Percentiles rank a stretch among this genome's conserved stretches.
Conservation (phyloP, 2,329 filamentous ascomycete genomes). For the Zymoseptoria passerinii region DNA sequence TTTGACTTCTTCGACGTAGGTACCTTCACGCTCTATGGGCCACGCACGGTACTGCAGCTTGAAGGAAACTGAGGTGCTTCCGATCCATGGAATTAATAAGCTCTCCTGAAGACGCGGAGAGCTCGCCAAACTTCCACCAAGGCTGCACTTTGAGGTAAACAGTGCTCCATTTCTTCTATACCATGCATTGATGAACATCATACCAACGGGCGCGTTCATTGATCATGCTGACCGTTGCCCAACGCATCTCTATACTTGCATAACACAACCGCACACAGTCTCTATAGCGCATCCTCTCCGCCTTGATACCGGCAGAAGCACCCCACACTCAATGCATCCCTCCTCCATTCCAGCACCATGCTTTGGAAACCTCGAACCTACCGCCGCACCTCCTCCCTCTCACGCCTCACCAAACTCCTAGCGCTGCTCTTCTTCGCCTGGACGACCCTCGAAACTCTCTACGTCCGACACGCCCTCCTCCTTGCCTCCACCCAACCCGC, state of each 20-base stretch:
- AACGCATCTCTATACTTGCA: not conserved
- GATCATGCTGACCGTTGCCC: not conserved
- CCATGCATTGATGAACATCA: not conserved
- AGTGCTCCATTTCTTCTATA: not conserved
- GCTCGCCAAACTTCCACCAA: not conserved
- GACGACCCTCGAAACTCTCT: slow-evolving; percentile 18
- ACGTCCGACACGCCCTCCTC: slow-evolving; percentile 12
- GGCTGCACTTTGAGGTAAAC: not conserved
- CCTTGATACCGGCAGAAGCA: not conserved
- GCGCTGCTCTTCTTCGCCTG: slow-evolving; percentile 12
- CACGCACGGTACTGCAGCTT: not conserved
- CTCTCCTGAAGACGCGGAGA: not conserved
- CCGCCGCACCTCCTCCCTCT: not conserved
- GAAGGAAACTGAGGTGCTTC: no score
- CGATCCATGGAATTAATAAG: not conserved
- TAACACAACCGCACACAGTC: not conserved
- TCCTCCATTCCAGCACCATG: not conserved
- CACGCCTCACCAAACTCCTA: slow-evolving; percentile 5
- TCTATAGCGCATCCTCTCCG: not conserved
- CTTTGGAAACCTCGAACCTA: not conserved
- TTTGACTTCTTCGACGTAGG: not conserved
- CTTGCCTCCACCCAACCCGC: slow-evolving; percentile 8
- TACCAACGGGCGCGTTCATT: not conserved
- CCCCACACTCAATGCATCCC: not conserved
- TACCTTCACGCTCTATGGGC: not conserved